These are phyloP conservation scores for Stylosanthes scabra DNA, from an alignment of 331 rosid species.

Conservation along the genomic window DNA sequence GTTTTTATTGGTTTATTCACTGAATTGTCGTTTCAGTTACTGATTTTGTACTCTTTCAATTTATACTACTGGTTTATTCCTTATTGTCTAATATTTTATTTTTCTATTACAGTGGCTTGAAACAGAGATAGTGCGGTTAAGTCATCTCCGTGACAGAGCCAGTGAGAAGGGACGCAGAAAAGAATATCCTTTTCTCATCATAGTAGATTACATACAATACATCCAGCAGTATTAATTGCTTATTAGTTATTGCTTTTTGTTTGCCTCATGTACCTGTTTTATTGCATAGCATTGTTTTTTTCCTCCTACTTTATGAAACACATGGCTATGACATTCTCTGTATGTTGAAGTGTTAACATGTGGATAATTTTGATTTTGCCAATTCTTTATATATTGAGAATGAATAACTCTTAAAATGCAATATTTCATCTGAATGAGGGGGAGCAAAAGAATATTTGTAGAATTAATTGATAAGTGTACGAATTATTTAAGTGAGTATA, in stretches of 20 bases:
- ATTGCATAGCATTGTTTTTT: constrained; percentile 14
- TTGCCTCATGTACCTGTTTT: constrained; percentile 1
- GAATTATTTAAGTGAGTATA: background rate
- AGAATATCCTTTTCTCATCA: constrained; percentile 87
- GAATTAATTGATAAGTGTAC: background rate
- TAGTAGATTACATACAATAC: background rate
- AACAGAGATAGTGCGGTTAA: constrained; percentile 84
- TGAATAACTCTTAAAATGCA: constrained; percentile 16
- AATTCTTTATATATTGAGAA: background rate
- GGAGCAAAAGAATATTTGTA: background rate
- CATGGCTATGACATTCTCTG: no score
- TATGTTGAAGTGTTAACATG: no score
- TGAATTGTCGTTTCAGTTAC: constrained; percentile 25
- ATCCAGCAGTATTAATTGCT: constrained; percentile 15
- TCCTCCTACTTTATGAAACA: constrained; percentile 25
- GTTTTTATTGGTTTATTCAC: constrained; percentile 14
- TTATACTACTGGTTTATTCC: constrained; percentile 7
- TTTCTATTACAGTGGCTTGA: constrained; percentile 84
- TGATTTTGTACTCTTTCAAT: constrained; percentile 2
- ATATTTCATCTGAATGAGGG: background rate
- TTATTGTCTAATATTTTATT: constrained; percentile 30
- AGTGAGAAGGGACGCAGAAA: constrained; percentile 94
- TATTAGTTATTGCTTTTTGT: constrained; percentile 5
- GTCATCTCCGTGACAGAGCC: constrained; percentile 99
- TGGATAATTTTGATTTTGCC: no score